Conservation (phyloP, 306 rosid species). For the Lupinus albus region DNA sequence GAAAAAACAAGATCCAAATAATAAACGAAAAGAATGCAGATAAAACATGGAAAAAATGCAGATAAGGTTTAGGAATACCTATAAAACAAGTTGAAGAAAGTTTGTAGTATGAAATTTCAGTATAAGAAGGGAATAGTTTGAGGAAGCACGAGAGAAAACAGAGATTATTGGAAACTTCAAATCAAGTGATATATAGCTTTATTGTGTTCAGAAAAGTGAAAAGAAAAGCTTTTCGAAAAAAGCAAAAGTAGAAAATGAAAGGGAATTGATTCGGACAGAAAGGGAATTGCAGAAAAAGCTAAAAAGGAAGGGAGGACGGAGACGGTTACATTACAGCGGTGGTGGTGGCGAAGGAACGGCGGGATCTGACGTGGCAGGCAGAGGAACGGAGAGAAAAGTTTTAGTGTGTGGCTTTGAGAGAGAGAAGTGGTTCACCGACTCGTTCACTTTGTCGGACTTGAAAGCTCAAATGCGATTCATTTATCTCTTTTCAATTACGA, state of each 20-base stretch:
- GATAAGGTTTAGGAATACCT: conserved; percentile 3
- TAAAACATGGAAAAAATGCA: neutral
- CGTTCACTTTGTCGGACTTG: too few species aligned
- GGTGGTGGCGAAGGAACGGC: neutral
- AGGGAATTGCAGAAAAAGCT: neutral
- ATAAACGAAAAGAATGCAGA: neutral
- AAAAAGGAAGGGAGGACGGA: neutral
- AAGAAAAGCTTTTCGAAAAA: conserved; percentile 27
- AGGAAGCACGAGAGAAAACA: neutral
- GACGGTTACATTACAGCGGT: conserved; percentile 18
- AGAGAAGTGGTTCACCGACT: too few species aligned
- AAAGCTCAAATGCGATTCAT: too few species aligned
- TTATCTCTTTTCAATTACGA: too few species aligned
- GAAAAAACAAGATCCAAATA: conserved; percentile 38
- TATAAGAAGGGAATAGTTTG: neutral
- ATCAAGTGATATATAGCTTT: neutral
- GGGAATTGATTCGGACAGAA: conserved; percentile 10
- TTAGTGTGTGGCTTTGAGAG: too few species aligned
- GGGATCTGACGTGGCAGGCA: conserved; percentile 31
- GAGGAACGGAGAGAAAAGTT: neutral
- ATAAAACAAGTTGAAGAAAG: conserved; percentile 10
- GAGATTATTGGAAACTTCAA: conserved; percentile 23
- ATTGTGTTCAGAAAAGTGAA: neutral
- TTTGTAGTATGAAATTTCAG: neutral
- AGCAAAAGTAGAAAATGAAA: conserved; percentile 43